Percentiles rank a stretch among this genome's conserved stretches.
Evolutionary conservation across 352 stramenopile genomes (phyloP).

Genomic region (Halophytophthora batemanensis): DNA sequence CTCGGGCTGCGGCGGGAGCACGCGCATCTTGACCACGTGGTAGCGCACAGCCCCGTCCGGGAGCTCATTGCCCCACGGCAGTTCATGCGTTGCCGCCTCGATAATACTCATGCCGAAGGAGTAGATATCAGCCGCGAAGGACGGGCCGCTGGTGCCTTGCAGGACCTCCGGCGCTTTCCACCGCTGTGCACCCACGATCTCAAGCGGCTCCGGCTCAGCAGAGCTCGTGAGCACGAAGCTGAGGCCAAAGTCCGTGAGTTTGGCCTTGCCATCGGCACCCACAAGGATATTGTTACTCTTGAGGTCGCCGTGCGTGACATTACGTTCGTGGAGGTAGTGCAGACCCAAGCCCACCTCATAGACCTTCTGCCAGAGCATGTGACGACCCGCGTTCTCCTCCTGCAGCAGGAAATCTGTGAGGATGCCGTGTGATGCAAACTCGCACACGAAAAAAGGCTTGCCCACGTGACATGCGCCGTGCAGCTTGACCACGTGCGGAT

Average conservation of each 20-base stretch:
- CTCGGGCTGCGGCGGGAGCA: constrained; percentile 5
- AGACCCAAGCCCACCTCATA: constrained; percentile 20
- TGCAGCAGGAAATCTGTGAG: constrained; percentile 16
- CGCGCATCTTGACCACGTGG: constrained; percentile 13
- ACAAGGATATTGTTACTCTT: constrained; percentile 32
- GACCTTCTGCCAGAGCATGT: constrained; percentile 19
- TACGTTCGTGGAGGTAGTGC: constrained; percentile 19
- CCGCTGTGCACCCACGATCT: constrained; percentile 7
- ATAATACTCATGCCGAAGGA: constrained; percentile 31
- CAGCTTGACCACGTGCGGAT: constrained; percentile 28
- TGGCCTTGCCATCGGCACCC: constrained; percentile 20
- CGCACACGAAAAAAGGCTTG: constrained; percentile 19
- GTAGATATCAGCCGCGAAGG: constrained; percentile 22
- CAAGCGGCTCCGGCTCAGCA: neutral
- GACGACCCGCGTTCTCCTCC: constrained; percentile 4
- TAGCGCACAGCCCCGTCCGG: constrained; percentile 12
- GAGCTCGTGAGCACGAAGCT: constrained; percentile 14
- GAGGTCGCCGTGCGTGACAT: constrained; percentile 22
- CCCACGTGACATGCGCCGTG: constrained; percentile 26
- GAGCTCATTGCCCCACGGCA: constrained; percentile 16
- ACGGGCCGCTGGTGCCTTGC: neutral
- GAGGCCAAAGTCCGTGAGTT: constrained; percentile 32
- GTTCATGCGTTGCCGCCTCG: constrained; percentile 15
- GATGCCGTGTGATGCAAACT: constrained; percentile 23
- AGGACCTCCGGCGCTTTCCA: constrained; percentile 28